Base-by-base conservation (phyloP, 305 asterid genomes). In the Petunia hybrid region DNA sequence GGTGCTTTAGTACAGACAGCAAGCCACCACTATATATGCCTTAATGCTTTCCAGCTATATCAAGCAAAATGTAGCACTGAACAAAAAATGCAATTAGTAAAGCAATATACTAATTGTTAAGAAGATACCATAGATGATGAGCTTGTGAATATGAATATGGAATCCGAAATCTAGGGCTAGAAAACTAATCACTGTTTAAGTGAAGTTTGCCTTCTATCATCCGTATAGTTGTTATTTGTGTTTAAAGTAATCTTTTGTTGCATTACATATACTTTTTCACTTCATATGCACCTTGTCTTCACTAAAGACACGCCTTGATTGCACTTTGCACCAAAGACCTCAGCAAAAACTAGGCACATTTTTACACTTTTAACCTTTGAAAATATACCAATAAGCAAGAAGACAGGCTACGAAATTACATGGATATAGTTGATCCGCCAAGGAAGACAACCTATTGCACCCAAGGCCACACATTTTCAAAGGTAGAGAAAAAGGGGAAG, bases 101-200 rank as follows among this genome's bases (percentile, higher is more conserved):
- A 22, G 35, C 48, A 1, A 67, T 40, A 67, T 41, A 22, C 41
- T 40, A 8, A 67, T 31, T 6, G 14, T n/a, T n/a, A 67, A 22
- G 75, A 67, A 67, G 75, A 67, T 7, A 67, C 38, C 70, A 64
- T 38, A 64, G 42, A 41, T 67, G 55, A 67, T 66, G 31, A 39
- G 51, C 40, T 66, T 40, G 51, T 66, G 73, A 65, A 66, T 22
- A 40, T 31, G 51, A 66, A 66, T 40, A 66, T 22, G 3, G 0
- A 6, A 66, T 12, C 8, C 3, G 71, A 65, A 40, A 66, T 66
- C 51, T 66, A 66, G 12, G 45, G 39, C 39, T 65, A n/a, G 48
- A 6, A 42, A 66, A 66, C 51, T 66, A 6, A 66, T 40, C 73
- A 66, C 13, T 40, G 14, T 22, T 22, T 22, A 22, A 22, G 31